phyloP scores from a whole-genome alignment of 805 yeast species.

The Phaffomyces opuntiae region DNA sequence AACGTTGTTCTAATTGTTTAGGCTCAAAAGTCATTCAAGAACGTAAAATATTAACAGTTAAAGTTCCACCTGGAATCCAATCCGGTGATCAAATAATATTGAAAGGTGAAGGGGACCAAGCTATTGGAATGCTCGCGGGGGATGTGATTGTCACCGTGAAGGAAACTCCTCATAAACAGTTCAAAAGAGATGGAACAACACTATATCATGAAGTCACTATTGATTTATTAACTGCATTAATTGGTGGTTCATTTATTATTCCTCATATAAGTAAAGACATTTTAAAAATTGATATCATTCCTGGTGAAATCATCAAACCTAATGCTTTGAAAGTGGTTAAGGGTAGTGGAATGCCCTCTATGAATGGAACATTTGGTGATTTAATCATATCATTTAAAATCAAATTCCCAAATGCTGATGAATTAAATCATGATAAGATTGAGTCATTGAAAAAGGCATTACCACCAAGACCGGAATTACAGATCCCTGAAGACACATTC shows the following conservation, averaged over 20 bases:
- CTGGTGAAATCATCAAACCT: slow-evolving; percentile 49
- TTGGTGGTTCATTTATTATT: slow-evolving; percentile 45
- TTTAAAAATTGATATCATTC: slow-evolving; percentile 32
- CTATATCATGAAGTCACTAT: slow-evolving; percentile 38
- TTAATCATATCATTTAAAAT: slow-evolving; percentile 52
- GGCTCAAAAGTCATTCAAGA: slow-evolving; percentile 40
- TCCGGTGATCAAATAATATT: slow-evolving; percentile 46
- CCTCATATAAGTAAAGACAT: slow-evolving; percentile 31
- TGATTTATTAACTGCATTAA: slow-evolving; percentile 45
- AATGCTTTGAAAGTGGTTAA: slow-evolving; percentile 40
- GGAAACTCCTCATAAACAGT: slow-evolving; percentile 27
- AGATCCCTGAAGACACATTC: slow-evolving; percentile 60
- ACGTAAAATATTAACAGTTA: slow-evolving; percentile 43
- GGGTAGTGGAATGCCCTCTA: slow-evolving; percentile 57
- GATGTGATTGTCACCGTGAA: slow-evolving; percentile 54
- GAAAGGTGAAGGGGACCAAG: slow-evolving; percentile 62
- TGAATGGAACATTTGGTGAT: slow-evolving; percentile 35
- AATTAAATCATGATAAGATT: slow-evolving; percentile 64
- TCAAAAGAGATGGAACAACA: slow-evolving; percentile 38
- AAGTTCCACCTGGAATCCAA: slow-evolving; percentile 49
- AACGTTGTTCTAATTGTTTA: slow-evolving; percentile 35
- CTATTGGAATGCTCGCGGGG: slow-evolving; percentile 51
- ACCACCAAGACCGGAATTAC: slow-evolving; percentile 60
- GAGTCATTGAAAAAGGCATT: slow-evolving; percentile 63
- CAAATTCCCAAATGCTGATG: slow-evolving; percentile 51